Evolutionary conservation across 2,329 filamentous ascomycete genomes (phyloP).

Genomic region (Phialemoniopsis sp.): DNA sequence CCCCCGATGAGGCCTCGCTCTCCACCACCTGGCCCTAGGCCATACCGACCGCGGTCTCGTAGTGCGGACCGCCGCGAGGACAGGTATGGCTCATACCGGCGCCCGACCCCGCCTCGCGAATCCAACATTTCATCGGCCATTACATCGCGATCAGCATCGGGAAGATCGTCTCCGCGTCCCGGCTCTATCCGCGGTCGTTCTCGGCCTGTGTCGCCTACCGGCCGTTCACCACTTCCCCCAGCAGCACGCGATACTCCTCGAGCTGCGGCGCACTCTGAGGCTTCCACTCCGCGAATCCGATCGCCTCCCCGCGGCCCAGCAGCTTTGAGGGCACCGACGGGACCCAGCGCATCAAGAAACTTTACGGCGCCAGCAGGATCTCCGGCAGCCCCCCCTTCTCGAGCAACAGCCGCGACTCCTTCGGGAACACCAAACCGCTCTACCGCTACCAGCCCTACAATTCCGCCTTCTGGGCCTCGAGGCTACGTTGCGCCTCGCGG

Average conservation of each 20-base stretch:
- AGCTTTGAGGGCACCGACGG: slow-evolving; percentile 46
- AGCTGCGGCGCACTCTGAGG: slow-evolving; percentile 13
- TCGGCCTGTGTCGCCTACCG: slow-evolving; percentile 36
- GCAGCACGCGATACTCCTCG: slow-evolving; percentile 7
- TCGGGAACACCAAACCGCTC: slow-evolving; percentile 15
- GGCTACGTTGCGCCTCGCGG: slow-evolving; percentile 47
- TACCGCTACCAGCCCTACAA: slow-evolving; percentile 39
- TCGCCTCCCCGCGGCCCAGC: slow-evolving; percentile 54
- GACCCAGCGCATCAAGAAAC: slow-evolving; percentile 31
- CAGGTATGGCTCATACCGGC: slow-evolving; percentile 18
- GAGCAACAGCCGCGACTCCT: slow-evolving; percentile 7
- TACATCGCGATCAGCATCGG: slow-evolving; percentile 44
- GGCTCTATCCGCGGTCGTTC: slow-evolving; percentile 41
- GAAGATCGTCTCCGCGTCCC: slow-evolving; percentile 49
- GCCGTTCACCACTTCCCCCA: slow-evolving; percentile 21
- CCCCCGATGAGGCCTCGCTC: slow-evolving; percentile 25
- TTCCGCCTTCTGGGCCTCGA: slow-evolving; percentile 50
- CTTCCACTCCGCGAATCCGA: slow-evolving; percentile 22
- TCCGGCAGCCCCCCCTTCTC: not conserved
- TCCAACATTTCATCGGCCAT: slow-evolving; percentile 45
- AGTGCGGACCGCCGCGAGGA: slow-evolving; percentile 45
- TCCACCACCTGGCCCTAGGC: slow-evolving; percentile 30
- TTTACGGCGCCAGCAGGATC: slow-evolving; percentile 25
- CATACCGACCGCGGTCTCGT: slow-evolving; percentile 50
- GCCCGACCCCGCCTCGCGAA: slow-evolving; percentile 38